Evolutionary conservation across 2,329 filamentous ascomycete species (phyloP).

Genomic region (Cladosporium phlei): DNA sequence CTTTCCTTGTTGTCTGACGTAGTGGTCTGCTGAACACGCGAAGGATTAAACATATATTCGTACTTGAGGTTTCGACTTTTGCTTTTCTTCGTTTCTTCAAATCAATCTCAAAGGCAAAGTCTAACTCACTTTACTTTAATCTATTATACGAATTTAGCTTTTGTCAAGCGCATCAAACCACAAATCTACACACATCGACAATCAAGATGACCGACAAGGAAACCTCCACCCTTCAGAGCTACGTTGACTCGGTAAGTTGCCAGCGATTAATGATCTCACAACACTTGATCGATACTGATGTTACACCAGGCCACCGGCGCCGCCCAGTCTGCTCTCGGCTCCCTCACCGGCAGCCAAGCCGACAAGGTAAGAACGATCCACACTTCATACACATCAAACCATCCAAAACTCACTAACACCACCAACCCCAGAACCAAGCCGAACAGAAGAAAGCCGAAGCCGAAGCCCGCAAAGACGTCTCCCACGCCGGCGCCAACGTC

Average conservation of each 20-base stretch:
- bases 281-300: no score
- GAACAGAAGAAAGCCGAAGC: conserved; percentile 62
- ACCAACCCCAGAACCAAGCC: conserved; percentile 48
- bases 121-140: no score
- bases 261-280: neutral
- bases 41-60: neutral
- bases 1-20: no score
- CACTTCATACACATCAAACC: neutral
- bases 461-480: conserved; percentile 64
- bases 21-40: no score
- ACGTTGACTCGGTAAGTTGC: conserved; percentile 44
- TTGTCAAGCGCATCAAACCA: neutral
- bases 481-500: conserved; percentile 69
- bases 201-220: conserved; percentile 50
- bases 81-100: neutral
- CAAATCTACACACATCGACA: conserved; percentile 13
- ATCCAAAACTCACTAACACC: neutral
- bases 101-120: neutral
- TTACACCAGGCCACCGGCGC: conserved; percentile 63
- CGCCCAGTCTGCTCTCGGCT: conserved; percentile 67
- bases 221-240: conserved; percentile 75
- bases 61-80: no score
- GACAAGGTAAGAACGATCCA: conserved; percentile 51
- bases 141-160: no score
- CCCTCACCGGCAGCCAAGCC: conserved; percentile 64